Percentiles rank a stretch among this genome's conserved stretches.
These are phyloP conservation scores for Apophysomyces ossiformis DNA, from an alignment of 371 early-diverging fungal species.

Conservation along the genomic window DNA sequence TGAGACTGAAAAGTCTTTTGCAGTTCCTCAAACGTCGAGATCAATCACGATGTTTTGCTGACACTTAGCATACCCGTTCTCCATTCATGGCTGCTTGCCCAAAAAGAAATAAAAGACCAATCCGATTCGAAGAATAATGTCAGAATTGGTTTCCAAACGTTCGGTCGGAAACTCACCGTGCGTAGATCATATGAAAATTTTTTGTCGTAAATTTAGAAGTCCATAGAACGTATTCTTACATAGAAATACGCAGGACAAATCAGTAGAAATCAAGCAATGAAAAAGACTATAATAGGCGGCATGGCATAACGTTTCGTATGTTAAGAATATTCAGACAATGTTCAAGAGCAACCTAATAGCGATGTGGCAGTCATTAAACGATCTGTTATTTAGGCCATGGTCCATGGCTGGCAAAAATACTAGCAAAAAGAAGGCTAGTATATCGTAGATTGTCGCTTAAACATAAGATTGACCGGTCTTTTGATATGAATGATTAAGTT, in stretches of 20 bases:
- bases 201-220: neutral
- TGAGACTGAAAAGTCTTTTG: too few species aligned
- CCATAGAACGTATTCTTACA: neutral
- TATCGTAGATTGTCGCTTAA: neutral
- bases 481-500: constrained; percentile 9
- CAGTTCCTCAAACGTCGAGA: too few species aligned
- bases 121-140: neutral
- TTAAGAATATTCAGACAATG: neutral
- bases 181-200: constrained; percentile 1
- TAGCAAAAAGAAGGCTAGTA: too few species aligned
- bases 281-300: neutral
- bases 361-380: neutral
- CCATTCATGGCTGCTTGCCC: too few species aligned
- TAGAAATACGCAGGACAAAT: too few species aligned
- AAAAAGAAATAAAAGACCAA: too few species aligned
- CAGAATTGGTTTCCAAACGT: neutral
- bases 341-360: neutral
- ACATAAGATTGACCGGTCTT: neutral
- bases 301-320: neutral
- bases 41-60: too few species aligned
- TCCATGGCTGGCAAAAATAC: neutral
- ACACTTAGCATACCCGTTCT: too few species aligned
- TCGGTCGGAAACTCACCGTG: neutral
- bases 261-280: neutral
- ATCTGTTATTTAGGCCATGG: neutral